Base-by-base conservation (phyloP, 495 filamentous ascomycete species). In the Penicillium daleae region DNA sequence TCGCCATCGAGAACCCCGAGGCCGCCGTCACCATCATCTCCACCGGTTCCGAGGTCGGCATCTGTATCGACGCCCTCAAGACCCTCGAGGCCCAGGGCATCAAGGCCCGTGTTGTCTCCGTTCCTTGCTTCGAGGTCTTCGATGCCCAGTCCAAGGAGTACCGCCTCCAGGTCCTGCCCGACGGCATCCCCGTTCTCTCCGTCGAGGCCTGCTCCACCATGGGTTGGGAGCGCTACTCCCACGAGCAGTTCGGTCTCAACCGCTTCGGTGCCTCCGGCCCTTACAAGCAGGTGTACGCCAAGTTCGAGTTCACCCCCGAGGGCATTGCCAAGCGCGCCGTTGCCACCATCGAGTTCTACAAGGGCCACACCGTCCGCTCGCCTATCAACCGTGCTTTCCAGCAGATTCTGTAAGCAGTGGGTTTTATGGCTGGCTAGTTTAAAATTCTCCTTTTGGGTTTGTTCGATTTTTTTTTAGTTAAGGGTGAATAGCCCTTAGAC, bases 201-300 rank as follows among this genome's bases (percentile, higher is more conserved):
- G 90, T 99, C 65, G 95, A 99, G 83, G 93, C 89, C 71, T 91
- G 93, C 90, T 89, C 86, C 73, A 98, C 95, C 67, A 78, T 89
- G 82, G 94, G 94, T 63, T 99, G 95, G 95, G 94, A 97, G 86
- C 89, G 91, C 76, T 99, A 97, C 81, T 89, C 93, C 59, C 93
- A 99, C 78, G 95, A 99, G 87, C 95, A 99, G 82, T 99, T 99
- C 73, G 95, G 95, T 73, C 87, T 99, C 40, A 98, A 99, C 89
- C 86, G 95, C 71, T 99, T 99, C 78, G 95, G 95, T 86, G 93
- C 93, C 67, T 93, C 90, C 56, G 95, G 93, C 66, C 87, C 95
- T 63, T 99, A 98, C 83, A 96, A 96, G 88, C 87, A 98, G 71
- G 93, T 99, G 56, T 99, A 99, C 82, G 89, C 89, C 90, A 98